Conservation (phyloP, 371 early-diverging fungal species). For the Saksenaea vasiformis region DNA sequence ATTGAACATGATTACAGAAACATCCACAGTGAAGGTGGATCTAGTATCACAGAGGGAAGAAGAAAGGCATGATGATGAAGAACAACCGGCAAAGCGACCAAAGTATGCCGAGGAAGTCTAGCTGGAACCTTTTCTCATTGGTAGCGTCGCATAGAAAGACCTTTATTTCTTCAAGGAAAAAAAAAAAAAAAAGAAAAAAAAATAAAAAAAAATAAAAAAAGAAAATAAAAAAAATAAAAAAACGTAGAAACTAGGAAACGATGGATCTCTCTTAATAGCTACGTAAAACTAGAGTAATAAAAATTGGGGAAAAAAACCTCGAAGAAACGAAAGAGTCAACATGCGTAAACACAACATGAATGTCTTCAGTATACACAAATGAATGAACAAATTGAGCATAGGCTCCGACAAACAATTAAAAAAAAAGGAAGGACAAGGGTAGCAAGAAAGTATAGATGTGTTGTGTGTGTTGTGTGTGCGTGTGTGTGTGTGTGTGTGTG, state of each 20-base stretch:
- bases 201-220: neutral
- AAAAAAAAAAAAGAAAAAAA: conserved; percentile 1
- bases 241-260: neutral
- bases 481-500: too few relatives aligned
- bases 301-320: neutral
- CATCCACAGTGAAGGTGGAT: neutral
- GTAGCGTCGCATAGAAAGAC: neutral
- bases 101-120: too few relatives aligned
- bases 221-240: neutral
- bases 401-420: neutral
- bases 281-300: neutral
- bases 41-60: too few relatives aligned
- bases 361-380: neutral
- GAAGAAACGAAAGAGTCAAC: neutral
- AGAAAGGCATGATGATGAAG: neutral
- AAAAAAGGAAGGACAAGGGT: neutral
- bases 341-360: neutral
- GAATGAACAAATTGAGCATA: neutral
- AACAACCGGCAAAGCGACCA: neutral
- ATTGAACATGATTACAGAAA: neutral
- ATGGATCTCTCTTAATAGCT: neutral
- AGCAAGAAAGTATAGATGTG: neutral
- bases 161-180: neutral
- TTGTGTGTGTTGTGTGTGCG: too few relatives aligned
- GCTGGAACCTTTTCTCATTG: neutral